Evolutionary conservation across 371 early-diverging fungal species (phyloP), one percentile per base, ranked within the genome.

Genomic region (Synchytrium microbalum): DNA sequence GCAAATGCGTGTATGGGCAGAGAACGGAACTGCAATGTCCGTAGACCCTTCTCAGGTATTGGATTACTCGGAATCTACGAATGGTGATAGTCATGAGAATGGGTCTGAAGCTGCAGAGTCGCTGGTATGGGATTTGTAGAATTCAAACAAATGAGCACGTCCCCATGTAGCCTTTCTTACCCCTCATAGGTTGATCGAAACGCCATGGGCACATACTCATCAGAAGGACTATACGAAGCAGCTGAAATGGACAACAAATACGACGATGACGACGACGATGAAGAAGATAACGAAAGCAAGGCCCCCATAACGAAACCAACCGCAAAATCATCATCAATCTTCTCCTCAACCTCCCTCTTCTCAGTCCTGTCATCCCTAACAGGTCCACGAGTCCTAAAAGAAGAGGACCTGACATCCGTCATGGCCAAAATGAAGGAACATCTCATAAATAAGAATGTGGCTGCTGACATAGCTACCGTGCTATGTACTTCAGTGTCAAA

Each of bases 381-480:
- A 0, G 82, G 84, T 14, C 80, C 79, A 63, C 75, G 81, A 64
- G 82, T 82, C 56, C 69, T 93, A 63, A 84, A 81, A 2, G 76
- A 74, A 14, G 83, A 83, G n/a, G 82, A 78, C 38, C 69, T 93
- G 60, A 84, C 81, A 25, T 89, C 90, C 1, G 80, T 86, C 3
- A 70, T 91, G 74, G 75, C 77, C 24, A 86, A 85, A 62, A 92
- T 95, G 88, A 87, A 88, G 69, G 92, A 93, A 66, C 95, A 94
- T 69, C 71, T 97, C 65, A 83, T 95, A 54, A 79, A 84, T 67
- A 95, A 95, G 77, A 97, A 97, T 69, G 96, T 97, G 0, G 98
- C 98, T 1, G 84, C 89, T 0, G 88, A 93, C 60, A 91, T 95
- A 64, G 90, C 95, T 0, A 83, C 85, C 16, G 88, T 91, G 66